phyloP scores from a whole-genome alignment of 2,329 filamentous ascomycete species.

The Penicillium sp. region DNA sequence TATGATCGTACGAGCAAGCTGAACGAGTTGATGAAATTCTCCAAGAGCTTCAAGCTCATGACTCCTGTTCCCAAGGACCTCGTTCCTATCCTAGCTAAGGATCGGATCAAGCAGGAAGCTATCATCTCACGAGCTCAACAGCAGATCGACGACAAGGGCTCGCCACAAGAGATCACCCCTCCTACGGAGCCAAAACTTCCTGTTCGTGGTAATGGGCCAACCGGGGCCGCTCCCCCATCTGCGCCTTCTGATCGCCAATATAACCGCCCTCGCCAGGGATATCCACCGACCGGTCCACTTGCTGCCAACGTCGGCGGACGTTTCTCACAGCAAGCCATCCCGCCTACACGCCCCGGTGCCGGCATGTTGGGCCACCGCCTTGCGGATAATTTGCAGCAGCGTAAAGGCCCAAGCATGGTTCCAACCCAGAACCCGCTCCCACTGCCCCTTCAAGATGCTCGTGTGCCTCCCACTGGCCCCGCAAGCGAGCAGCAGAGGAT shows the following conservation, averaged over 20 bases:
- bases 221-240: slow-evolving; percentile 36
- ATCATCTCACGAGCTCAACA: slow-evolving; percentile 86
- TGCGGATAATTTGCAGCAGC: slow-evolving; percentile 55
- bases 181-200: slow-evolving; percentile 57
- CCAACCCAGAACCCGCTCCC: slow-evolving; percentile 57
- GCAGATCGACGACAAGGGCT: slow-evolving; percentile 64
- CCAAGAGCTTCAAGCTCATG: slow-evolving; percentile 87
- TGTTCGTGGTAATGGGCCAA: slow-evolving; percentile 48
- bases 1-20: slow-evolving; percentile 89
- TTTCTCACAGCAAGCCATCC: slow-evolving; percentile 45
- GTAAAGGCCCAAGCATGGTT: slow-evolving; percentile 45
- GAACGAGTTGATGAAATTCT: slow-evolving; percentile 94
- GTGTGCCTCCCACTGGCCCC: slow-evolving; percentile 74
- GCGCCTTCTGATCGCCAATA: slow-evolving; percentile 51
- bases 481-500: slow-evolving; percentile 57
- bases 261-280: slow-evolving; percentile 49
- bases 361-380: slow-evolving; percentile 55
- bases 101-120: slow-evolving; percentile 88
- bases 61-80: slow-evolving; percentile 90
- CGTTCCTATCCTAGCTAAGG: slow-evolving; percentile 93
- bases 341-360: slow-evolving; percentile 43
- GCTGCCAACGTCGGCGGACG: slow-evolving; percentile 44
- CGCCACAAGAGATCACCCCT: slow-evolving; percentile 46
- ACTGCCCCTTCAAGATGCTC: slow-evolving; percentile 65
- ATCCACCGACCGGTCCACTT: slow-evolving; percentile 50